Conservation (phyloP, 108 stramenopile species). For the Poteriospumella lacustris region DNA sequence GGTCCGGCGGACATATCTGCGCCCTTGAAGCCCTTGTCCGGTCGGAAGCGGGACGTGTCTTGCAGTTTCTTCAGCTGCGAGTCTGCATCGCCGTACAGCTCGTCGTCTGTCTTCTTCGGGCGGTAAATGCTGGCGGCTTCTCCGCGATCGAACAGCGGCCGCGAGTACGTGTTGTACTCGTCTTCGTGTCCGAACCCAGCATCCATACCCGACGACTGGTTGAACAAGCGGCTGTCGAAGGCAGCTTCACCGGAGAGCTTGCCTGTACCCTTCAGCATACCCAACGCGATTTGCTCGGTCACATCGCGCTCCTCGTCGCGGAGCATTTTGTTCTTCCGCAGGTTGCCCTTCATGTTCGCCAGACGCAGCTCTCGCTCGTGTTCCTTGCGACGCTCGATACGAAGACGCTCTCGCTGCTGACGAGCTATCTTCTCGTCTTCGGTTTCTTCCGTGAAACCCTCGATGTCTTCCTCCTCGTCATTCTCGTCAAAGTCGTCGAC, state of each 20-base stretch:
- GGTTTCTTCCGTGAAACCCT: constrained; percentile 43
- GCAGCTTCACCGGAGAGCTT: constrained; percentile 62
- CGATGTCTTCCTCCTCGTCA: constrained; percentile 17
- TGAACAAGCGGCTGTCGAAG: constrained; percentile 89
- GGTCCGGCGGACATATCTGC: background rate
- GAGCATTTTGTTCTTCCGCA: constrained; percentile 73
- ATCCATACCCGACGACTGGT: constrained; percentile 85
- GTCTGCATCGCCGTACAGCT: constrained; percentile 36
- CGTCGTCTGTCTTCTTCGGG: constrained; percentile 52
- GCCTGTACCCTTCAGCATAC: constrained; percentile 80
- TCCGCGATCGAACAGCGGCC: constrained; percentile 83
- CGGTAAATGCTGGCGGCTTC: constrained; percentile 79
- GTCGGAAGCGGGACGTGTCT: constrained; percentile 22
- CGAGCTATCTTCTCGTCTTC: constrained; percentile 70
- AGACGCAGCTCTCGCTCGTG: constrained; percentile 88
- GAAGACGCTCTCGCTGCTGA: constrained; percentile 79
- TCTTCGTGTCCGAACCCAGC: constrained; percentile 94
- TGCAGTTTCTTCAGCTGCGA: constrained; percentile 30
- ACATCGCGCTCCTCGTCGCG: constrained; percentile 81
- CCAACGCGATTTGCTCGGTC: constrained; percentile 93
- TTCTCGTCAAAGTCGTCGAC: constrained; percentile 33
- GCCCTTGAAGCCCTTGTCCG: constrained; percentile 30
- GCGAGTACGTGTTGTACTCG: constrained; percentile 88
- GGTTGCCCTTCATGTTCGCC: constrained; percentile 64
- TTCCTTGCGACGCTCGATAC: constrained; percentile 78